Evolutionary conservation across 805 yeast species (phyloP).

Genomic region (Yamadazyma kitorensis): DNA sequence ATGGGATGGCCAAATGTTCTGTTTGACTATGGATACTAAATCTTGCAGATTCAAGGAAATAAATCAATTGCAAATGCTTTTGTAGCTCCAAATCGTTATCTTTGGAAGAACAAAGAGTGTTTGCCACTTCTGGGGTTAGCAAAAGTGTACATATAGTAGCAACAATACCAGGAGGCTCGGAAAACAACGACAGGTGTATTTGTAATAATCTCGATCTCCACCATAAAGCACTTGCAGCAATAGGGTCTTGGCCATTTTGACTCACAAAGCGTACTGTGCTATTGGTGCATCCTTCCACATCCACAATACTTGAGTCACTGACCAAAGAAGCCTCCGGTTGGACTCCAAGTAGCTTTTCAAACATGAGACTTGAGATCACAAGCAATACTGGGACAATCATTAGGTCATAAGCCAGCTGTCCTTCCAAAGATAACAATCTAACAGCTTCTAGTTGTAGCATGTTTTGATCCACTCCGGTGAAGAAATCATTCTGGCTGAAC

Average conservation of each 20-base stretch:
- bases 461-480: slow-evolving; percentile 19
- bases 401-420: slow-evolving; percentile 67
- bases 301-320: background rate
- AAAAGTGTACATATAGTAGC: slow-evolving; percentile 41
- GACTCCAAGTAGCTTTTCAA: slow-evolving; percentile 44
- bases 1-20: slow-evolving; percentile 58
- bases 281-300: slow-evolving; percentile 5
- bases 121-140: slow-evolving; percentile 30
- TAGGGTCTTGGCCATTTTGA: slow-evolving; percentile 21
- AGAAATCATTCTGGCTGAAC: slow-evolving; percentile 28
- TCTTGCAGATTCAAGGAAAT: slow-evolving; percentile 67
- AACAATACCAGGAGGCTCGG: slow-evolving; percentile 57
- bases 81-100: slow-evolving; percentile 27
- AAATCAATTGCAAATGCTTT: slow-evolving; percentile 43
- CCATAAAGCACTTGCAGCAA: slow-evolving; percentile 57
- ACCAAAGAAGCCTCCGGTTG: slow-evolving; percentile 6
- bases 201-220: slow-evolving; percentile 74
- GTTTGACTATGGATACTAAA: slow-evolving; percentile 58
- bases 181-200: slow-evolving; percentile 59
- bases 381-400: slow-evolving; percentile 35
- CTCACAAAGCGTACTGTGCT: slow-evolving; percentile 8
- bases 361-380: slow-evolving; percentile 26
- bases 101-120: slow-evolving; percentile 26
- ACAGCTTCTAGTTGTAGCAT: slow-evolving; percentile 30
- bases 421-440: slow-evolving; percentile 50